Evolutionary conservation across 176 grass and related monocot species (phyloP).

Genomic region (Cenchrus fungigraminus): DNA sequence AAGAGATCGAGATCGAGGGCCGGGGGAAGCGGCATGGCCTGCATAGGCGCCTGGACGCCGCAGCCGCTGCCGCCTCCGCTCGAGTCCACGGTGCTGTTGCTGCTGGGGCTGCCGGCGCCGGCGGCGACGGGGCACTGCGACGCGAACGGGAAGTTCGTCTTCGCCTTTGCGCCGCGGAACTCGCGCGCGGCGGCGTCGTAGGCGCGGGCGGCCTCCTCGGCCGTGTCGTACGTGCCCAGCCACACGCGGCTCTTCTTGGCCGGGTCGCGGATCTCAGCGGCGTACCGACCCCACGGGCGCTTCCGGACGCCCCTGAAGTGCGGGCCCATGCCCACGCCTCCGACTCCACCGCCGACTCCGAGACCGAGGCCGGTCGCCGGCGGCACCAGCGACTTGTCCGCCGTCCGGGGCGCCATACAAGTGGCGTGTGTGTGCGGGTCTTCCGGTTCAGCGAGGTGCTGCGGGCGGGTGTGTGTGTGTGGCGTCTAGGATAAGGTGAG

Average conservation of each 20-base stretch:
- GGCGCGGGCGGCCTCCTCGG: conserved; percentile 83
- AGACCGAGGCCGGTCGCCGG: conserved; percentile 29
- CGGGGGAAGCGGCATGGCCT: conserved; percentile 45
- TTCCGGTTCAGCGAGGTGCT: conserved; percentile 35
- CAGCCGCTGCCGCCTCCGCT: neutral
- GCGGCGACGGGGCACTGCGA: neutral
- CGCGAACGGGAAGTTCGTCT: conserved; percentile 75
- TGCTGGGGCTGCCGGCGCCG: conserved; percentile 57
- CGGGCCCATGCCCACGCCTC: conserved; percentile 7
- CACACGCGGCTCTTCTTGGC: conserved; percentile 92
- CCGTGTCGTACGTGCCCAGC: conserved; percentile 94
- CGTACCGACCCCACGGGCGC: conserved; percentile 86
- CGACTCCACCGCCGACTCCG: conserved; percentile 19
- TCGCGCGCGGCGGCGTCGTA: conserved; percentile 85
- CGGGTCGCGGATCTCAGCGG: conserved; percentile 97
- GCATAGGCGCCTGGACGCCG: conserved; percentile 37
- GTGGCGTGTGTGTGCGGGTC: conserved; percentile 15
- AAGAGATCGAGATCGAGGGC: conserved; percentile 59
- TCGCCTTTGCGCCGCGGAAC: conserved; percentile 85
- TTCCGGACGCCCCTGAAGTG: conserved; percentile 87
- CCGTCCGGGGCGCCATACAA: conserved; percentile 50
- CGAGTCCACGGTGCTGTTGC: conserved; percentile 77
- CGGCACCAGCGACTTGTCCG: conserved; percentile 37
- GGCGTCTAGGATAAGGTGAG: conserved; percentile 39
- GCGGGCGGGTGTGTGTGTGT: conserved; percentile 9